Percentiles rank a stretch among this genome's conserved stretches.
Evolutionary conservation across 495 filamentous ascomycete species (phyloP).

Genomic region (Neurospora sp.): DNA sequence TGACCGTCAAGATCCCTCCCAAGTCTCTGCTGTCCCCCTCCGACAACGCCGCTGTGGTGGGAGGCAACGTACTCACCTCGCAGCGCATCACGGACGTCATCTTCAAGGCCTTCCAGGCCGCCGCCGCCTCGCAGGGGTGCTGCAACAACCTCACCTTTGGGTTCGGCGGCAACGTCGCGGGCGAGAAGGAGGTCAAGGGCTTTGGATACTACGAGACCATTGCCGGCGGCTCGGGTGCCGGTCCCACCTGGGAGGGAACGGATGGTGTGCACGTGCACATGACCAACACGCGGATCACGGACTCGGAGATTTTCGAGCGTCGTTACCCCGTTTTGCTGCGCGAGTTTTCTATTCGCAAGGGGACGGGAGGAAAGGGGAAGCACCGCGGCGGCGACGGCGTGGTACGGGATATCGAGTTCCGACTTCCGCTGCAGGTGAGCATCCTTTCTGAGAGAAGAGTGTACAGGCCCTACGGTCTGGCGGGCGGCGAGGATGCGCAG

Average conservation of each 20-base stretch:
- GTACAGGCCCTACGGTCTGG: conserved; percentile 79
- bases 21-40: conserved; percentile 79
- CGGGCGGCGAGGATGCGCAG: conserved; percentile 71
- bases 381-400: conserved; percentile 85
- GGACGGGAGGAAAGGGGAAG: conserved; percentile 61
- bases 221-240: conserved; percentile 84
- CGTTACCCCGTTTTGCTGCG: conserved; percentile 82
- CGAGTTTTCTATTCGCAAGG: conserved; percentile 65
- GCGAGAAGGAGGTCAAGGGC: conserved; percentile 50
- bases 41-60: conserved; percentile 82
- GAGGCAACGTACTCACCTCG: conserved; percentile 85
- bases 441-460: conserved; percentile 85
- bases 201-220: conserved; percentile 99
- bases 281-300: conserved; percentile 99
- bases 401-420: conserved; percentile 88
- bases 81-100: conserved; percentile 95
- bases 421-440: conserved; percentile 75
- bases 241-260: conserved; percentile 78
- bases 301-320: conserved; percentile 90
- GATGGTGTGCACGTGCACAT: conserved; percentile 91
- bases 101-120: conserved; percentile 79
- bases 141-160: conserved; percentile 87
- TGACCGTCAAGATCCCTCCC: conserved; percentile 75
- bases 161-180: conserved; percentile 69
- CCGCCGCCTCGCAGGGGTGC: conserved; percentile 83